Evolutionary conservation across 108 stramenopile genomes (phyloP), one percentile per base, ranked within the genome.

Genomic region (Cylindrotheca fusiformis): DNA sequence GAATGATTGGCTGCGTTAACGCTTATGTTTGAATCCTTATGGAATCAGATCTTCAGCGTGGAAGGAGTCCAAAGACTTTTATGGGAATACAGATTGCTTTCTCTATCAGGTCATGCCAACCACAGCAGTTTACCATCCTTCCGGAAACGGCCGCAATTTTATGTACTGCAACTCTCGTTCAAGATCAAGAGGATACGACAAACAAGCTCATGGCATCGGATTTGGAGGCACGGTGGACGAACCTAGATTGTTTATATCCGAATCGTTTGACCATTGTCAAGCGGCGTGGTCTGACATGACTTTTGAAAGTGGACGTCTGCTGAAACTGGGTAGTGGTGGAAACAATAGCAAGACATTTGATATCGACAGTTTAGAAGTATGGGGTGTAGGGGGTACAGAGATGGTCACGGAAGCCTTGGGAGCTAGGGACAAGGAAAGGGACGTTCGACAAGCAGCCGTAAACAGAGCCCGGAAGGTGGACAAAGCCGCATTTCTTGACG

Each of bases 151-250:
- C 48, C 55, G 33, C 32, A 84, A 87, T 50, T 92, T 74, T 63
- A 86, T 87, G 86, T 92, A 88, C 67, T 87, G 84, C 36, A 88
- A 92, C 58, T 69, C 76, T 1, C 73, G 68, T 56, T 75, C 87
- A 10, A 75, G 91, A 17, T 78, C 75, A 23, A 72, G 79, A 33
- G 91, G 91, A 26, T 93, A 86, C 65, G 91, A 93, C 57, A 75
- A 75, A 36, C 80, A 85, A 55, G 82, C 87, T 10, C 85, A 88
- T 61, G 91, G 91, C n/a, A 85, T 92, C 47, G 91, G 91, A 17
- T 92, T 92, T 71, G 91, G 91, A 27, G 91, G 91, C 19, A 87
- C 81, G 21, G 58, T 60, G 5, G 65, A 82, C 2, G 47, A 77
- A 52, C 91, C 91, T 28, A 75, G 91, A 48, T 61, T 92, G 22